Evolutionary conservation across 1,284 basidiomycete species (phyloP), one percentile per base, ranked within the genome.

Genomic region (Anthracocystis setariae): DNA sequence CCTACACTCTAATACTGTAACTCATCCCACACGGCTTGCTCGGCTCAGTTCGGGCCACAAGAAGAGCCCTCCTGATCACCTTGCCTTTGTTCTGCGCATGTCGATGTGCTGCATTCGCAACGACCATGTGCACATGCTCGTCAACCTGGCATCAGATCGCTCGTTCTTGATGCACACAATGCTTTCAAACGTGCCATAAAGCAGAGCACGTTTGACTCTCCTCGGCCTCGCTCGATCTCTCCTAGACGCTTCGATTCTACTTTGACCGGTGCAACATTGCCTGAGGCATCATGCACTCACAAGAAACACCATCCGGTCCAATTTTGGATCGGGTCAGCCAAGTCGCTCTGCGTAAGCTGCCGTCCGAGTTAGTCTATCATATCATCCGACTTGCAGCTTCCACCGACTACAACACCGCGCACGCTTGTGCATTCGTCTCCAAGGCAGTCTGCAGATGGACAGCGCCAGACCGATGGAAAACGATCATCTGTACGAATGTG

Each of bases 361-460:
- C 72, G 5, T 21, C 50, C 8, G 72, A 74, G 45, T 48, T 74
- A 2, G 27, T 72, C 17, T 63, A 58, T 39, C 53, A 60, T 44
- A 61, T 71, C 57, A 32, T 74, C 8, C 62, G 57, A 24, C 32
- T 71, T n/a, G 63, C 68, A 21, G 63, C 72, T 8, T 67, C 68
- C 0, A 39, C 54, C 25, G 63, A 74, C 20, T 17, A 44, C 20
- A 42, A 46, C 29, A 64, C 66, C 9, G 72, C 76, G 0, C 61
- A 70, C 25, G 35, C 61, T 2, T 72, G 76, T 20, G 74, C 76
- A 0, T 59, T 55, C 20, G 73, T 77, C n/a, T 76, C 74, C 17
- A 65, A 61, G 29, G 17, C 40, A 13, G 64, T 72, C 27, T 78
- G 74, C 40, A 8, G 21, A 3, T 72, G 60, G 59, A 78, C 74